phyloP scores from a whole-genome alignment of 108 stramenopile genomes.

The Stephanodiscus triporus region DNA sequence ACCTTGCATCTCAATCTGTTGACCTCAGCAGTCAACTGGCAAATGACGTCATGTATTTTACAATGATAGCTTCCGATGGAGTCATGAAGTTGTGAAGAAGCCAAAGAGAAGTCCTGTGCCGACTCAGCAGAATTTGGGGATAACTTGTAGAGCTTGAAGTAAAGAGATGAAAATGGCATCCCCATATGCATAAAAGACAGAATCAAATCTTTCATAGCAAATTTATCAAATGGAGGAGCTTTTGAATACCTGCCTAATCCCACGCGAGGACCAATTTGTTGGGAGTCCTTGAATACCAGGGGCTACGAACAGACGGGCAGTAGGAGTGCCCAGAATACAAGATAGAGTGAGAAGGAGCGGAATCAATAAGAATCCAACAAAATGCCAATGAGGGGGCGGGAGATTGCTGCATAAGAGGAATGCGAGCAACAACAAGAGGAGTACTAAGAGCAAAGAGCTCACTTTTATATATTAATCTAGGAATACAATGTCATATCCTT shows the following conservation, averaged over 20 bases:
- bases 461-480: too few relatives aligned
- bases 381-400: too few relatives aligned
- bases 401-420: too few relatives aligned
- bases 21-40: constrained; percentile 32
- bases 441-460: too few relatives aligned
- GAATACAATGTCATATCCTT: too few relatives aligned
- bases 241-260: constrained; percentile 7
- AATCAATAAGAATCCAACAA: too few relatives aligned
- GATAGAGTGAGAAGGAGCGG: too few relatives aligned
- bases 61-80: constrained; percentile 40
- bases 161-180: constrained; percentile 47
- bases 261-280: constrained; percentile 20
- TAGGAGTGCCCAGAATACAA: too few relatives aligned
- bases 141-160: constrained; percentile 38
- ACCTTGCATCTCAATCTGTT: constrained; percentile 35
- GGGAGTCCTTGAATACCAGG: too few relatives aligned
- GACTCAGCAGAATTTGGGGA: constrained; percentile 35
- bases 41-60: constrained; percentile 25
- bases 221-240: constrained; percentile 11
- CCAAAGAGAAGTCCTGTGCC: constrained; percentile 37
- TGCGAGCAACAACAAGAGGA: too few relatives aligned
- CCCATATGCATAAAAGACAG: constrained; percentile 16
- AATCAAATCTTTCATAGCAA: constrained; percentile 21
- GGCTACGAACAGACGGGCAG: too few relatives aligned
- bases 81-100: constrained; percentile 31